Percentiles rank a stretch among this genome's conserved stretches.
Conservation (phyloP, 2,329 filamentous ascomycete genomes). For the Nigrospora osmanthi region DNA sequence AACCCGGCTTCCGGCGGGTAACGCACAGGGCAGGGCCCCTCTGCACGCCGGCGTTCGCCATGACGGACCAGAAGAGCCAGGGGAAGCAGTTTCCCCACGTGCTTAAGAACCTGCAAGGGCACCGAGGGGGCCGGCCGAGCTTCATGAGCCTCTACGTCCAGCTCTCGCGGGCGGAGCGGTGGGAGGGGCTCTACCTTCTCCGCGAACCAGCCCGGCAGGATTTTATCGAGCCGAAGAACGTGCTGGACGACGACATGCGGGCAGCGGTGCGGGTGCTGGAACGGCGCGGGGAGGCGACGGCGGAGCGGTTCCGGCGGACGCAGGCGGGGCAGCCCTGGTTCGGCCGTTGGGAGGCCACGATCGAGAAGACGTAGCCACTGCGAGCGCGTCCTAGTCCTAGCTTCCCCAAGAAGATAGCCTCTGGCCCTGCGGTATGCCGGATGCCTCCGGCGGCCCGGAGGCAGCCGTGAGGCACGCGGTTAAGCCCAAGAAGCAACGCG, state of each 20-base stretch:
- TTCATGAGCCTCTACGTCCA: constrained; percentile 10
- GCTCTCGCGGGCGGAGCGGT: constrained; percentile 4
- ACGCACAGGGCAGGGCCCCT: too few relatives aligned
- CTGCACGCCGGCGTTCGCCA: constrained; percentile 3
- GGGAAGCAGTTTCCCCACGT: background rate
- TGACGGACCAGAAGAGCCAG: constrained; percentile 3
- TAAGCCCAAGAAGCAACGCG: background rate
- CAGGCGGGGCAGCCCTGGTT: background rate
- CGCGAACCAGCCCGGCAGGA: constrained; percentile 2
- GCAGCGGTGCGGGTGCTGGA: constrained; percentile 4
- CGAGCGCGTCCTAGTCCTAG: background rate
- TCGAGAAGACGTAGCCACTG: background rate
- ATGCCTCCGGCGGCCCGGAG: background rate
- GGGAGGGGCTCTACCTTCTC: constrained; percentile 1
- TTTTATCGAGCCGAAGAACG: constrained; percentile 9
- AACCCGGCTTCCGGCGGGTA: too few relatives aligned
- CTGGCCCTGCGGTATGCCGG: too few relatives aligned
- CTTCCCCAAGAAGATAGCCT: too few relatives aligned
- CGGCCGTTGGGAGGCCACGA: background rate
- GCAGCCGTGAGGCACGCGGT: background rate
- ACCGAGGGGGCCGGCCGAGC: constrained; percentile 2
- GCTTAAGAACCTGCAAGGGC: constrained; percentile 6
- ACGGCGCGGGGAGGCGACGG: background rate
- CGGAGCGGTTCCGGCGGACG: background rate
- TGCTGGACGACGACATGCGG: constrained; percentile 4